phyloP scores from a whole-genome alignment of 176 grass and related monocot species.

The Miscanthus lutarioriparius region DNA sequence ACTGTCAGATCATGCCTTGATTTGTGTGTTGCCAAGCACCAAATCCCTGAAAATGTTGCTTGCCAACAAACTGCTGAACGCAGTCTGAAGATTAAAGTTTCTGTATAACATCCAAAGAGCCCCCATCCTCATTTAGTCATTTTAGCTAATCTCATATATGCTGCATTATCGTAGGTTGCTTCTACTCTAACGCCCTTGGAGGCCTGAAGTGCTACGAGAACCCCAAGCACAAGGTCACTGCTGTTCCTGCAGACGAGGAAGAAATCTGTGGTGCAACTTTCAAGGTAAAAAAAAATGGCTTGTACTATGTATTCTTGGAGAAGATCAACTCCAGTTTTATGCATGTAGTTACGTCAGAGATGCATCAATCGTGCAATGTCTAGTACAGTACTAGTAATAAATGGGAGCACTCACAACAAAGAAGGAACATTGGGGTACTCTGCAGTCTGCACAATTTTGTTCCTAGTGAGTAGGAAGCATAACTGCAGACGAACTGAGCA shows the following conservation, averaged over 20 bases:
- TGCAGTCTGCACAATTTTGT: background rate
- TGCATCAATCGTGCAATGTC: background rate
- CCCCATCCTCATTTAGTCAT: background rate
- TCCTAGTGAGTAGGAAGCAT: background rate
- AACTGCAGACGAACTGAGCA: background rate
- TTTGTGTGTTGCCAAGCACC: background rate
- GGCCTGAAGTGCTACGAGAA: conserved; percentile 96
- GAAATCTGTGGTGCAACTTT: conserved; percentile 96
- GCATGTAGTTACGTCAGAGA: background rate
- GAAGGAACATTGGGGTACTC: background rate
- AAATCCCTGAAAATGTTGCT: background rate
- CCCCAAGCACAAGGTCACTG: conserved; percentile 90
- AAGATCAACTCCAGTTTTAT: background rate
- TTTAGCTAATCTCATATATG: too few species aligned
- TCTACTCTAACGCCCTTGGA: conserved; percentile 81
- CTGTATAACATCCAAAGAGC: background rate
- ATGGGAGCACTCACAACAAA: background rate
- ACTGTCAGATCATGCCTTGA: background rate
- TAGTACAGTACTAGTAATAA: too few species aligned
- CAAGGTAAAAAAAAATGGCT: conserved; percentile 53
- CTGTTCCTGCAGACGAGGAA: conserved; percentile 72
- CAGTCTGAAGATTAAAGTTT: background rate
- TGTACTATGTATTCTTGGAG: background rate
- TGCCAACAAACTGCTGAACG: too few species aligned
- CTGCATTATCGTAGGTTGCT: conserved; percentile 55